Conservation (phyloP, 2,329 filamentous ascomycete genomes). For the Colletotrichum horii region DNA sequence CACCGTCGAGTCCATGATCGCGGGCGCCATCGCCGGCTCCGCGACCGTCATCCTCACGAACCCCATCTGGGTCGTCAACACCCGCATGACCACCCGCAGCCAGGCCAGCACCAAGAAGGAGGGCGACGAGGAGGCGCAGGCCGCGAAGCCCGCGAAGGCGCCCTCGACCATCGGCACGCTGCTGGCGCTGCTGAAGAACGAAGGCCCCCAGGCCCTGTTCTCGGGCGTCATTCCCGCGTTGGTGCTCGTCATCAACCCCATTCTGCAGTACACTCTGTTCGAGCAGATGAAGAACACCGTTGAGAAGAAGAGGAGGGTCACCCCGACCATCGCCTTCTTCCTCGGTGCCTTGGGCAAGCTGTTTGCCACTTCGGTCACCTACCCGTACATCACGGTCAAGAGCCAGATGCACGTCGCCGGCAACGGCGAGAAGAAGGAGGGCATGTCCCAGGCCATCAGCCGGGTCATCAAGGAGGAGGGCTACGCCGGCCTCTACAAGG, state of each 20-base stretch:
- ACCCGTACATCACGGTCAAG: conserved; percentile 99
- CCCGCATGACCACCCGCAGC: conserved; percentile 92
- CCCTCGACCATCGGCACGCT: conserved; percentile 84
- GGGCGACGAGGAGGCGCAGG: conserved; percentile 44
- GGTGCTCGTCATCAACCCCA: conserved; percentile 96
- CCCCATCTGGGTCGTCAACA: conserved; percentile 99
- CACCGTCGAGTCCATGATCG: conserved; percentile 92
- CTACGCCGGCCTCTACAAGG: conserved; percentile 91
- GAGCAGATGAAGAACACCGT: conserved; percentile 95
- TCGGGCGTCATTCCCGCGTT: conserved; percentile 91
- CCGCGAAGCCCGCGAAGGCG: conserved; percentile 50
- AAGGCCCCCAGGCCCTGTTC: conserved; percentile 86
- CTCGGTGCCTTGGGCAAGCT: conserved; percentile 94
- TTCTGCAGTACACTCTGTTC: conserved; percentile 97
- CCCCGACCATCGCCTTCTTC: conserved; percentile 86
- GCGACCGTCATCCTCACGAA: conserved; percentile 97
- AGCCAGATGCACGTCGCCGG: conserved; percentile 94
- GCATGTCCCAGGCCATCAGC: conserved; percentile 77
- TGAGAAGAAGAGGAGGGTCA: conserved; percentile 76
- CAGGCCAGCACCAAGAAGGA: conserved; percentile 28
- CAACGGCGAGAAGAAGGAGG: conserved; percentile 77
- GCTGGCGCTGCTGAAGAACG: conserved; percentile 78
- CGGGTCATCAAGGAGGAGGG: conserved; percentile 88
- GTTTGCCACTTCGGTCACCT: conserved; percentile 90
- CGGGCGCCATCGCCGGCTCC: conserved; percentile 89